A percentile compares a stretch with the other conserved stretches of the same genome.
These are phyloP conservation scores for Simmondsia chinensis DNA, from an alignment of 148 eudicot species.

Conservation along the genomic window DNA sequence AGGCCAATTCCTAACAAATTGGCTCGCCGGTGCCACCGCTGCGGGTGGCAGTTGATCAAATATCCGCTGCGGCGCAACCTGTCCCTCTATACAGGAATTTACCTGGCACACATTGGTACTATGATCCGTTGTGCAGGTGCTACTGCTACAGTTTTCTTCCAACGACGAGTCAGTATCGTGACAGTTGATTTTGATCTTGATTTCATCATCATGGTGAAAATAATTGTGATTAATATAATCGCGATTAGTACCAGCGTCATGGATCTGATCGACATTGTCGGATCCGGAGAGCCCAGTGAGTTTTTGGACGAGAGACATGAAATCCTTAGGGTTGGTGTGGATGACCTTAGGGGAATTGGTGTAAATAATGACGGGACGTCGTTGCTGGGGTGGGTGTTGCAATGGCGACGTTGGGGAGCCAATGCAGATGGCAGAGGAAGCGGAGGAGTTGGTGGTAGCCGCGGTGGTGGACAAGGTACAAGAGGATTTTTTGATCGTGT, in stretches of 20 bases:
- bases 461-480: no score
- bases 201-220: constrained; percentile 16
- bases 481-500: no score
- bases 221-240: constrained; percentile 1
- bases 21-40: no score
- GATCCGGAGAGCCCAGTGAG: constrained; percentile 44
- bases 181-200: constrained; percentile 23
- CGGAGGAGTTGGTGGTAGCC: no score
- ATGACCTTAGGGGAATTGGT: constrained; percentile 64
- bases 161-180: no score
- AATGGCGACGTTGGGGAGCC: no score
- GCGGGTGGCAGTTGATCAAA: constrained; percentile 15
- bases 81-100: constrained; percentile 17
- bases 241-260: background rate
- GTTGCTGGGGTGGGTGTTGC: constrained; percentile 19
- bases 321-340: constrained; percentile 52
- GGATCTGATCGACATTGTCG: background rate
- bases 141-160: constrained; percentile 27
- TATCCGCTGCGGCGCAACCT: no score
- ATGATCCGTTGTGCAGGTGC: constrained; percentile 6
- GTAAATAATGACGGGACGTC: constrained; percentile 60
- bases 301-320: constrained; percentile 71
- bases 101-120: constrained; percentile 16
- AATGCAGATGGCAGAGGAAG: no score
- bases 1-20: no score